Conservation (phyloP, 2,329 filamentous ascomycete genomes). For the Aspergillus puulaauensis region DNA sequence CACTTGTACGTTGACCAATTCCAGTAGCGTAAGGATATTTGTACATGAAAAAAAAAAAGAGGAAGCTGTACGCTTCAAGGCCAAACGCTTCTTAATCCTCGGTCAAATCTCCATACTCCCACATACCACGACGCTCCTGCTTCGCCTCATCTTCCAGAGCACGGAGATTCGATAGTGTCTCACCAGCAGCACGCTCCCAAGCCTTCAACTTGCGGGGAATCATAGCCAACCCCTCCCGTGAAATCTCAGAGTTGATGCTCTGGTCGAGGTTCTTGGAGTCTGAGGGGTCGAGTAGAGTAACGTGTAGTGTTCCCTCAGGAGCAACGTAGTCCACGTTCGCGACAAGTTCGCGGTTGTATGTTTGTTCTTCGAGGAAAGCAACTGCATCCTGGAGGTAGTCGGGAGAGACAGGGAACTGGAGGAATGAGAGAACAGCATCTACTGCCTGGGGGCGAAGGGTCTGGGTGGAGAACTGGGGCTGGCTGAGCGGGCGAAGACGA, state of each 20-base stretch:
- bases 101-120: constrained; percentile 97
- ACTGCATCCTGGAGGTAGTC: constrained; percentile 85
- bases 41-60: constrained; percentile 4
- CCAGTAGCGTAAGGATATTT: neutral
- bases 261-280: constrained; percentile 63
- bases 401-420: constrained; percentile 78
- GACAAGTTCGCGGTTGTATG: constrained; percentile 74
- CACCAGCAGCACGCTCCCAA: constrained; percentile 78
- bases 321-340: constrained; percentile 85
- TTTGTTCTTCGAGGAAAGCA: constrained; percentile 70
- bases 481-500: constrained; percentile 74
- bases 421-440: constrained; percentile 82
- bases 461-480: constrained; percentile 73
- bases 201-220: constrained; percentile 87
- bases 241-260: constrained; percentile 85
- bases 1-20: neutral
- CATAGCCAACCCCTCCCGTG: constrained; percentile 82
- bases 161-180: constrained; percentile 70
- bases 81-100: constrained; percentile 63
- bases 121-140: constrained; percentile 79
- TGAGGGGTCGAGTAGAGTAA: constrained; percentile 83
- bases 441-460: constrained; percentile 84
- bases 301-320: constrained; percentile 77
- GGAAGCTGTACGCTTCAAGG: neutral
- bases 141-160: constrained; percentile 77